Percentiles rank a stretch among this genome's conserved stretches.
phyloP scores from a whole-genome alignment of 345 rosid genomes.

The Gossypioides kirkii region DNA sequence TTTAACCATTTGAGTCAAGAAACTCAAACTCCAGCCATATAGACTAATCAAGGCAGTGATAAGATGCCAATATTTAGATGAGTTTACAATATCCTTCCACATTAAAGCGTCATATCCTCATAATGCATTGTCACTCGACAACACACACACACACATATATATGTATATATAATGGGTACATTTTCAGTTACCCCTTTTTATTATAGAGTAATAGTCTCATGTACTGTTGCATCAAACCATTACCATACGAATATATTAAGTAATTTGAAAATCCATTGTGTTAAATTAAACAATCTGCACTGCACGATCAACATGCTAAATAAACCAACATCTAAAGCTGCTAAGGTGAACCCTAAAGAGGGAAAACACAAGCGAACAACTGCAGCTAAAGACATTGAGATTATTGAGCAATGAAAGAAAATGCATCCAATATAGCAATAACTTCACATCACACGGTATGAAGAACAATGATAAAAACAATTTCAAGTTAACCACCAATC shows the following conservation, averaged over 20 bases:
- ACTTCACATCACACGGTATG: neutral
- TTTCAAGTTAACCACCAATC: neutral
- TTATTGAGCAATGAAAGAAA: neutral
- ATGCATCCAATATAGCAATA: conserved; percentile 2
- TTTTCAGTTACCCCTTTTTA: neutral
- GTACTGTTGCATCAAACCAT: neutral
- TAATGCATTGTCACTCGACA: neutral
- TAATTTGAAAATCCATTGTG: neutral
- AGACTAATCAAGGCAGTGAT: neutral
- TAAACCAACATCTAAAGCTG: neutral
- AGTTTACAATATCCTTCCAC: neutral
- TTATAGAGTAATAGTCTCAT: neutral
- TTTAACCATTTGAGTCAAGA: neutral
- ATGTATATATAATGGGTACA: neutral
- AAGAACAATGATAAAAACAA: neutral
- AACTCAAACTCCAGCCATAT: neutral
- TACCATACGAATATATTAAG: neutral
- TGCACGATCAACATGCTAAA: neutral
- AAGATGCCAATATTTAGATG: neutral
- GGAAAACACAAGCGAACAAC: neutral
- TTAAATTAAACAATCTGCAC: neutral
- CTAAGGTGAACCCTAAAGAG: neutral
- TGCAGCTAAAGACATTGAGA: neutral
- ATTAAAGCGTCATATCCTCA: neutral
- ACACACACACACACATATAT: neutral